These are phyloP conservation scores for Stenogyne calaminthoides DNA, from an alignment of 305 asterid genomes.

Conservation along the genomic window DNA sequence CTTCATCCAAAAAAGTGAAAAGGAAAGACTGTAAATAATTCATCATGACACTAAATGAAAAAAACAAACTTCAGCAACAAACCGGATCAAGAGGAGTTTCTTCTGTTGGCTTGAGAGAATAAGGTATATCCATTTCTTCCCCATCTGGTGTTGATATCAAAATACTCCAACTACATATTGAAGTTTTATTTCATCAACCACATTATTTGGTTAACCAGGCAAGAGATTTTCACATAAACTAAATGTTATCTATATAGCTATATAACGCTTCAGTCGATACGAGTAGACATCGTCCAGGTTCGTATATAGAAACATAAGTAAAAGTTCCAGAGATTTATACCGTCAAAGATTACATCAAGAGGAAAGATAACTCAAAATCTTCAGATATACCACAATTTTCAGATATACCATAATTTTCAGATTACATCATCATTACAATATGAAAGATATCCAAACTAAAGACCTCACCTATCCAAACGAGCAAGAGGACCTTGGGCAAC, in stretches of 20 bases:
- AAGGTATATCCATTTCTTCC: slow-evolving; percentile 68
- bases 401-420: slow-evolving; percentile 14
- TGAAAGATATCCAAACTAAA: slow-evolving; percentile 15
- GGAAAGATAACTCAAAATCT: slow-evolving; percentile 10
- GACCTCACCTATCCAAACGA: slow-evolving; percentile 76
- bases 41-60: slow-evolving; percentile 14
- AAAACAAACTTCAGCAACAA: slow-evolving; percentile 24
- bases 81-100: slow-evolving; percentile 89
- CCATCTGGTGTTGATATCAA: slow-evolving; percentile 86
- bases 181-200: slow-evolving; percentile 33
- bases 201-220: slow-evolving; percentile 11
- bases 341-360: slow-evolving; percentile 20
- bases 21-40: not conserved
- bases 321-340: not conserved
- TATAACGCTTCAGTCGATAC: slow-evolving; percentile 11
- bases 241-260: not conserved
- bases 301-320: not conserved
- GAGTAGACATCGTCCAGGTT: slow-evolving; percentile 2
- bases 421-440: slow-evolving; percentile 12
- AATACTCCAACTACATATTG: slow-evolving; percentile 74
- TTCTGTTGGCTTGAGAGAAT: slow-evolving; percentile 70
- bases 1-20: not conserved
- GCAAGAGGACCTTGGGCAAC: slow-evolving; percentile 56
- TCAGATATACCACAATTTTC: slow-evolving; percentile 16
- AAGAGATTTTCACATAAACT: slow-evolving; percentile 3